phyloP scores from a whole-genome alignment of 257 asterid species.

The Petrea volubilis region DNA sequence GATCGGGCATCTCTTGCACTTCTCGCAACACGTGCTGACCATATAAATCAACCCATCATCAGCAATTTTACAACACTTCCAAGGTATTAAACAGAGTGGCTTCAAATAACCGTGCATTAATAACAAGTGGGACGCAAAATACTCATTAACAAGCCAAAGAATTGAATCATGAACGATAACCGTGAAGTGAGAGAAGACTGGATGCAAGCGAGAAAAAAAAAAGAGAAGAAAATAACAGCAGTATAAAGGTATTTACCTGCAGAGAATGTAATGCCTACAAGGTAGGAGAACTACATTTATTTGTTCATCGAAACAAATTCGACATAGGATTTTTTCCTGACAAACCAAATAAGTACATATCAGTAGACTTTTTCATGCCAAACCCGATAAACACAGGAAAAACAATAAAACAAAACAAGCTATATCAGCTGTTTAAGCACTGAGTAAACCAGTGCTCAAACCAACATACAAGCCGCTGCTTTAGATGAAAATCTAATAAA shows the following conservation, averaged over 20 bases:
- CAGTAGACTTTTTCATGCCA: neutral
- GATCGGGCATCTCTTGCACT: constrained; percentile 94
- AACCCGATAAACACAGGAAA: neutral
- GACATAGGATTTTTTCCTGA: constrained; percentile 89
- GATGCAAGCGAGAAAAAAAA: too few species aligned
- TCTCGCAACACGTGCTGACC: constrained; percentile 72
- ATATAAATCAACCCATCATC: neutral
- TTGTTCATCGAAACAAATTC: constrained; percentile 88
- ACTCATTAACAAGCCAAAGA: neutral
- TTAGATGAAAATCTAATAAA: too few species aligned
- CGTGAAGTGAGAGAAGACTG: too few species aligned
- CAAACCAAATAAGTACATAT: constrained; percentile 18
- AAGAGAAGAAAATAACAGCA: neutral
- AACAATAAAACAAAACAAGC: too few species aligned
- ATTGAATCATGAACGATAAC: too few species aligned
- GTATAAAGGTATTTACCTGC: constrained; percentile 60
- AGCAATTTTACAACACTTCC: neutral
- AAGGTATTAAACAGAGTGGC: neutral
- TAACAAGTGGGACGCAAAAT: neutral
- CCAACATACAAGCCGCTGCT: too few species aligned
- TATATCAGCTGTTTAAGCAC: neutral
- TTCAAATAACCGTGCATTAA: neutral
- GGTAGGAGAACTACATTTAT: constrained; percentile 86
- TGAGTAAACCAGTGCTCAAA: too few species aligned
- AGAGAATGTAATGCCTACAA: constrained; percentile 85